These are phyloP conservation scores for Nannizziopsis arthrosporioides DNA, from an alignment of 2,329 filamentous ascomycete species.

Conservation along the genomic window DNA sequence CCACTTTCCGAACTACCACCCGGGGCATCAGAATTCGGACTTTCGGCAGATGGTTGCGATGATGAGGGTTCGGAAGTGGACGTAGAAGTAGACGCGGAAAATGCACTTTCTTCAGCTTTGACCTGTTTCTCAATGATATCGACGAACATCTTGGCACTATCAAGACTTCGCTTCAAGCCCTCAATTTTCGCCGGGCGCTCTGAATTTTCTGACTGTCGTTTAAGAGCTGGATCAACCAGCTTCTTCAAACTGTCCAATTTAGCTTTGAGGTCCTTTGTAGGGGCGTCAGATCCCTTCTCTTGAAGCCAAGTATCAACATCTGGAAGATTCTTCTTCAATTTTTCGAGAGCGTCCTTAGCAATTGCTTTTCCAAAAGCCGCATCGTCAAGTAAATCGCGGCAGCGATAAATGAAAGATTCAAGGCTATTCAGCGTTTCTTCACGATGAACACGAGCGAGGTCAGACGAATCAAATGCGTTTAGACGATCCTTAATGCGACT, in stretches of 20 bases:
- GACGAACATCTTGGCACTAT: constrained; percentile 59
- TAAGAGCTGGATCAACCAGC: constrained; percentile 65
- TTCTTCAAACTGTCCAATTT: constrained; percentile 66
- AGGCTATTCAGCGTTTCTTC: constrained; percentile 86
- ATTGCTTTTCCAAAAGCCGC: constrained; percentile 62
- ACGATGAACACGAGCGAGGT: constrained; percentile 60
- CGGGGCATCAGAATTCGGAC: constrained; percentile 25
- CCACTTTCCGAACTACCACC: constrained; percentile 33
- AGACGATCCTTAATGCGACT: constrained; percentile 57
- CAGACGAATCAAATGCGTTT: constrained; percentile 73
- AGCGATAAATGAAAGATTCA: constrained; percentile 85
- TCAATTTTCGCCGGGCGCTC: constrained; percentile 60
- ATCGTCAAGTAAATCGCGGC: constrained; percentile 69
- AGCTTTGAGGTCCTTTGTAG: constrained; percentile 59
- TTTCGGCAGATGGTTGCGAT: constrained; percentile 19
- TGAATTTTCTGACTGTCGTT: constrained; percentile 58
- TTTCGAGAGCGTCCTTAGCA: constrained; percentile 53
- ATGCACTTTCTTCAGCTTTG: constrained; percentile 54
- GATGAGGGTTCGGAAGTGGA: constrained; percentile 36
- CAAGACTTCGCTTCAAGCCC: constrained; percentile 56
- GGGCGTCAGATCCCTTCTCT: constrained; percentile 66
- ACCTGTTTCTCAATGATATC: constrained; percentile 60
- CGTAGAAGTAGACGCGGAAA: constrained; percentile 43
- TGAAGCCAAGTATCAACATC: constrained; percentile 83
- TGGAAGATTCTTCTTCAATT: constrained; percentile 56